These are phyloP conservation scores for Neurospora tetraspora DNA, from an alignment of 495 filamentous ascomycete species.

Conservation along the genomic window DNA sequence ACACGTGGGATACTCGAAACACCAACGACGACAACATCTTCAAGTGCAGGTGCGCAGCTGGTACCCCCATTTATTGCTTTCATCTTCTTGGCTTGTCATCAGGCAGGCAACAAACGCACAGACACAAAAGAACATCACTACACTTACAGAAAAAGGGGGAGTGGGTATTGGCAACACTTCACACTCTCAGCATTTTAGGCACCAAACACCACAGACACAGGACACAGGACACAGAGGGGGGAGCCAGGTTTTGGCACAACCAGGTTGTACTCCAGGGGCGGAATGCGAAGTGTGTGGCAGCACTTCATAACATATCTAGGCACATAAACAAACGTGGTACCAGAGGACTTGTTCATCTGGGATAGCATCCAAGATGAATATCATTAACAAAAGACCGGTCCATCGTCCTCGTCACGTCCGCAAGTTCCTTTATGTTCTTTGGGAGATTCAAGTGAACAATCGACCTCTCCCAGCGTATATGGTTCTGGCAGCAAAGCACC, in stretches of 20 bases:
- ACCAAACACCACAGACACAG: background rate
- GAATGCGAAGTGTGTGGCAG: background rate
- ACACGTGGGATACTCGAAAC: background rate
- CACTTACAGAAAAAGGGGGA: background rate
- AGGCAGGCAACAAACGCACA: background rate
- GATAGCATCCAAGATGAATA: background rate
- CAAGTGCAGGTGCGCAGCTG: background rate
- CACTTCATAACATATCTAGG: background rate
- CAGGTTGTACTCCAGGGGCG: background rate
- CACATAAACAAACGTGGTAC: background rate
- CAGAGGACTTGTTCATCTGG: background rate
- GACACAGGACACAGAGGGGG: background rate
- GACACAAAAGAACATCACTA: background rate
- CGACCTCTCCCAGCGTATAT: slow-evolving; percentile 3
- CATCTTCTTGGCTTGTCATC: background rate
- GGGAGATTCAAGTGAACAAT: slow-evolving; percentile 6
- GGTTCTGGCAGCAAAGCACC: slow-evolving; percentile 9
- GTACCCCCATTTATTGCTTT: background rate
- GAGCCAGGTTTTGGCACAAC: background rate
- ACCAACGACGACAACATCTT: background rate
- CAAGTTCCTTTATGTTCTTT: slow-evolving; percentile 4
- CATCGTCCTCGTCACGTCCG: background rate
- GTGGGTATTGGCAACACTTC: background rate
- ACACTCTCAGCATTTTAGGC: background rate
- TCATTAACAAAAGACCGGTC: background rate